Evolutionary conservation across 2,329 filamentous ascomycete genomes (phyloP).

Genomic region (Hypoxylon sp.): DNA sequence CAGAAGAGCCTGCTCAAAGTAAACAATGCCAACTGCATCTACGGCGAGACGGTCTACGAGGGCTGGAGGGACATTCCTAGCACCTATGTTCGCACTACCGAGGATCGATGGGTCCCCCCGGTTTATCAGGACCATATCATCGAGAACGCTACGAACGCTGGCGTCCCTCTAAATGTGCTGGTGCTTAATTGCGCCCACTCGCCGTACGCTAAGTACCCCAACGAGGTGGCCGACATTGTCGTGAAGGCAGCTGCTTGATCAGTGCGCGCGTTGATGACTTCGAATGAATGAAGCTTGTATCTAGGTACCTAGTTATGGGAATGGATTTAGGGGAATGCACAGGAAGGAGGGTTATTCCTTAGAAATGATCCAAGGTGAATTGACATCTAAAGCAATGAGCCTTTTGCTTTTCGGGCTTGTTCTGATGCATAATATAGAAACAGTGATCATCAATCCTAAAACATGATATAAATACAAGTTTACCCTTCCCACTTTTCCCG

Average conservation of each 20-base stretch:
- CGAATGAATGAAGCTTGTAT: too few relatives aligned
- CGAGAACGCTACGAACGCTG: not conserved
- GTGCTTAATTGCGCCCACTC: not conserved
- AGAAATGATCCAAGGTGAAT: too few relatives aligned
- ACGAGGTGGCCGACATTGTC: not conserved
- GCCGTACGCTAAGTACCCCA: not conserved
- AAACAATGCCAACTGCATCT: not conserved
- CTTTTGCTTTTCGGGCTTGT: too few relatives aligned
- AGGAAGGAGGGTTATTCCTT: too few relatives aligned
- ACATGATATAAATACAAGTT: too few relatives aligned
- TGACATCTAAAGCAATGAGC: too few relatives aligned
- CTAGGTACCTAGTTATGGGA: too few relatives aligned
- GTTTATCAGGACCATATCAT: slow-evolving; percentile 5
- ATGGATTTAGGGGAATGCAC: too few relatives aligned
- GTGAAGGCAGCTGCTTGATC: not conserved
- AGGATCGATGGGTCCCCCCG: slow-evolving; percentile 1
- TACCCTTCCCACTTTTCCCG: too few relatives aligned
- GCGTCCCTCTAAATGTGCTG: not conserved
- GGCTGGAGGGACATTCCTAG: slow-evolving; percentile 9
- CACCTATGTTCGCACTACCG: slow-evolving; percentile 7
- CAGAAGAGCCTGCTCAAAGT: not conserved
- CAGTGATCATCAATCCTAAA: too few relatives aligned
- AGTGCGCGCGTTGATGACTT: too few relatives aligned
- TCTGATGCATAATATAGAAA: too few relatives aligned
- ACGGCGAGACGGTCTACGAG: slow-evolving; percentile 1